Evolutionary conservation across 140 eudicot genomes (phyloP).

Genomic region (Flaveria floridana): DNA sequence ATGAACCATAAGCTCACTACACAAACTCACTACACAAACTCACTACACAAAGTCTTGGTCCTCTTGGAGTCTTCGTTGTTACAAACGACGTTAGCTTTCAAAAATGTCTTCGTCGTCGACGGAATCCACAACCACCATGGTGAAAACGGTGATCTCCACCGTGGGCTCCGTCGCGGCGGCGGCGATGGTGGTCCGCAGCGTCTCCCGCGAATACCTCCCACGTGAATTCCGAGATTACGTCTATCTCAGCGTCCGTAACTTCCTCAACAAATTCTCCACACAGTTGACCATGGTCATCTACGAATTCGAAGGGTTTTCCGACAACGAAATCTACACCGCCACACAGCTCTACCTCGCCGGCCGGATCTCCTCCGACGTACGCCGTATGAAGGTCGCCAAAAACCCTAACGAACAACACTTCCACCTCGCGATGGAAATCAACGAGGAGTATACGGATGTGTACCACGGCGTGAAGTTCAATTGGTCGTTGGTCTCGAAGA

Average conservation of each 20-base stretch:
- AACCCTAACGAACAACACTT: constrained; percentile 35
- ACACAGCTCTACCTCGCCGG: constrained; percentile 47
- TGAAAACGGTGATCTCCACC: constrained; percentile 30
- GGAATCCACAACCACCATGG: constrained; percentile 17
- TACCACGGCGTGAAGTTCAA: constrained; percentile 22
- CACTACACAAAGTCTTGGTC: too few species aligned
- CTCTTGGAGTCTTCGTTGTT: neutral
- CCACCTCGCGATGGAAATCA: constrained; percentile 19
- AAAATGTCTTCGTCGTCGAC: constrained; percentile 26
- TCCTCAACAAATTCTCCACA: constrained; percentile 28
- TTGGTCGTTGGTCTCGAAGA: constrained; percentile 26
- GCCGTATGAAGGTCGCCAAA: constrained; percentile 46
- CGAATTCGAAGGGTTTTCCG: constrained; percentile 45
- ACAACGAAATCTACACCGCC: constrained; percentile 50
- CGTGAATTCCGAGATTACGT: constrained; percentile 7
- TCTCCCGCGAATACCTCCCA: constrained; percentile 25
- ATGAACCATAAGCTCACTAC: too few species aligned
- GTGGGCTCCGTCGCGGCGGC: constrained; percentile 28
- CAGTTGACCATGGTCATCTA: constrained; percentile 46
- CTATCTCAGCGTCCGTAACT: constrained; percentile 1
- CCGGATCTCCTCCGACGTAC: constrained; percentile 33
- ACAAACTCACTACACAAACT: too few species aligned
- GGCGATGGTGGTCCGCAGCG: constrained; percentile 15
- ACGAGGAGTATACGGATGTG: constrained; percentile 24
- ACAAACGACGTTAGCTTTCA: neutral